These are phyloP conservation scores for Chaetomium sp. DNA, from an alignment of 2,329 filamentous ascomycete genomes.

Conservation along the genomic window DNA sequence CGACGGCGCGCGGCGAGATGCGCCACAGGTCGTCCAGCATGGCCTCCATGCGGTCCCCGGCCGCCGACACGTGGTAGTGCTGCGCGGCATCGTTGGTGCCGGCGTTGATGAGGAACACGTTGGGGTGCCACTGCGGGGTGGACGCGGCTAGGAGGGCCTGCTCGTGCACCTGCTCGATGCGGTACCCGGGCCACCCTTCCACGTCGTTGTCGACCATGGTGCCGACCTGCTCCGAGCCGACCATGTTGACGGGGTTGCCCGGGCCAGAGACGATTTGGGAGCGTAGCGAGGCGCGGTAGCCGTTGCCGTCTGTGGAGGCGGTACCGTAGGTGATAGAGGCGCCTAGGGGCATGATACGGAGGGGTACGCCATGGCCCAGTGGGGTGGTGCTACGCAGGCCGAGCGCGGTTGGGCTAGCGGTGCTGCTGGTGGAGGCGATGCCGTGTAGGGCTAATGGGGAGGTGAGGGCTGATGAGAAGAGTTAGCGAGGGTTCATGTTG, in stretches of 20 bases:
- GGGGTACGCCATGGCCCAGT: constrained; percentile 23
- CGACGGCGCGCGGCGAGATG: constrained; percentile 26
- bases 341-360: constrained; percentile 39
- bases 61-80: constrained; percentile 26
- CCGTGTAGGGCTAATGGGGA: constrained; percentile 19
- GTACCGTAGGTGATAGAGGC: constrained; percentile 38
- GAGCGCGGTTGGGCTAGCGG: constrained; percentile 6
- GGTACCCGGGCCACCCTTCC: constrained; percentile 39
- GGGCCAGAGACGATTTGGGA: constrained; percentile 25
- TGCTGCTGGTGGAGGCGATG: constrained; percentile 16
- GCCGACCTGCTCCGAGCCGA: constrained; percentile 34
- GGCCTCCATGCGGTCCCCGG: constrained; percentile 29
- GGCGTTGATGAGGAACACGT: constrained; percentile 37
- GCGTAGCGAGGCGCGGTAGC: constrained; percentile 33
- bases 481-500: background rate
- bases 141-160: background rate
- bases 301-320: constrained; percentile 26
- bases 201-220: constrained; percentile 37
- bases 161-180: constrained; percentile 33
- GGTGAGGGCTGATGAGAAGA: constrained; percentile 14
- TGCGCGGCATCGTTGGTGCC: constrained; percentile 40
- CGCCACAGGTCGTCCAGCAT: constrained; percentile 32
- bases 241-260: constrained; percentile 34
- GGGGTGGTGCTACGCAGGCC: constrained; percentile 10
- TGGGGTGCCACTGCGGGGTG: constrained; percentile 31